phyloP scores from a whole-genome alignment of 805 yeast genomes.

The Ogataea methanolica region DNA sequence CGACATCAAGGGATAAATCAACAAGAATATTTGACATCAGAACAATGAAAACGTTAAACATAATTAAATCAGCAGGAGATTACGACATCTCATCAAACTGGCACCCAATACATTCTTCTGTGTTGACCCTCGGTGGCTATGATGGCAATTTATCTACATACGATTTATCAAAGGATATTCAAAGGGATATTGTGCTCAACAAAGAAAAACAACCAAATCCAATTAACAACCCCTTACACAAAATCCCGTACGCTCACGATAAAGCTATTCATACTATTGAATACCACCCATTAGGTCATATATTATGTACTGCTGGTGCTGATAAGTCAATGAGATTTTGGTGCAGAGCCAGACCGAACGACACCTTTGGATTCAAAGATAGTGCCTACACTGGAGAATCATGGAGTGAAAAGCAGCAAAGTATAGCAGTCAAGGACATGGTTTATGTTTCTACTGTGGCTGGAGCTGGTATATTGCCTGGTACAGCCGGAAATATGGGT shows the following conservation, averaged over 20 bases:
- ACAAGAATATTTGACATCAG: conserved; percentile 85
- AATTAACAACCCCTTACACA: conserved; percentile 37
- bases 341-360: conserved; percentile 90
- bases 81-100: conserved; percentile 84
- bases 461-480: neutral
- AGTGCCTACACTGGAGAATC: conserved; percentile 60
- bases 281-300: conserved; percentile 92
- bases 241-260: conserved; percentile 90
- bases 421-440: conserved; percentile 7
- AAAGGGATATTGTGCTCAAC: conserved; percentile 26
- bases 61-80: conserved; percentile 67
- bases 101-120: conserved; percentile 84
- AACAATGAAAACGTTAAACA: conserved; percentile 70
- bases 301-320: conserved; percentile 87
- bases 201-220: conserved; percentile 13
- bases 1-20: conserved; percentile 85
- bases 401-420: conserved; percentile 24
- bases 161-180: conserved; percentile 48
- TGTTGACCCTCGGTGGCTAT: conserved; percentile 81
- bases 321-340: conserved; percentile 92
- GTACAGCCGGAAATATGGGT: neutral
- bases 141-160: conserved; percentile 86
- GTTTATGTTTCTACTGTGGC: neutral
- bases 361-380: conserved; percentile 75
- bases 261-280: conserved; percentile 86